Evolutionary conservation across 768 basidiomycete genomes (phyloP).

Genomic region (Termitomyces sp.): DNA sequence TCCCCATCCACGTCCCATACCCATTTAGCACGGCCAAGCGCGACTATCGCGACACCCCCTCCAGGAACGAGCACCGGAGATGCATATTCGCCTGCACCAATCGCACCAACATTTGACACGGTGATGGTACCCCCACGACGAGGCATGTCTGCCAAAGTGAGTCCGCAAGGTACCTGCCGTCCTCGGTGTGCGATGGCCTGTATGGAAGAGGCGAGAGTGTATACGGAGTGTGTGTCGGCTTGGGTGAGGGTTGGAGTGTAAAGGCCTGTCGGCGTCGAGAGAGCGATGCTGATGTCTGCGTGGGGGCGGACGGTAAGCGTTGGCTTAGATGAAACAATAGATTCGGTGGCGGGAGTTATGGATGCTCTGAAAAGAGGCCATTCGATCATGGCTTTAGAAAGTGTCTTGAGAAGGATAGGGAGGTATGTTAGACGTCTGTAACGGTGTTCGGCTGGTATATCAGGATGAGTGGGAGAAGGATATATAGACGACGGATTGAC

Average conservation of each 20-base stretch:
- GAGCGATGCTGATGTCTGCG: conserved; percentile 72
- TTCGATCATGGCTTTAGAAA: conserved; percentile 74
- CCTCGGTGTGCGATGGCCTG: conserved; percentile 61
- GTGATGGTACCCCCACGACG: conserved; percentile 74
- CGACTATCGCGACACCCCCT: conserved; percentile 83
- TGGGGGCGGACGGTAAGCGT: conserved; percentile 68
- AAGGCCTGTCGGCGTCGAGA: conserved; percentile 79
- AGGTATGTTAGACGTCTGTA: conserved; percentile 75
- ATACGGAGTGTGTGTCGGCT: conserved; percentile 54
- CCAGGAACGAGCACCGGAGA: conserved; percentile 76
- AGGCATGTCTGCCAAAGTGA: conserved; percentile 69
- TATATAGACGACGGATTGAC: conserved; percentile 37
- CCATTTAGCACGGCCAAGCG: conserved; percentile 77
- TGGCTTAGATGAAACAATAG: conserved; percentile 41
- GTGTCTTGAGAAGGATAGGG: conserved; percentile 79
- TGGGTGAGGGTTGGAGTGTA: conserved; percentile 71
- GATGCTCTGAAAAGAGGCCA: conserved; percentile 84
- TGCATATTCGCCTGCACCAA: conserved; percentile 70
- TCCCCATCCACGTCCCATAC: conserved; percentile 61
- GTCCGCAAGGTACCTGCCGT: conserved; percentile 59
- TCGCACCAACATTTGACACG: conserved; percentile 78
- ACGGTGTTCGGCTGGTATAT: conserved; percentile 47
- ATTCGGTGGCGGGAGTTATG: conserved; percentile 42
- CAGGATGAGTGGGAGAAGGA: conserved; percentile 34
- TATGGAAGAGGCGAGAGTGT: conserved; percentile 57